Evolutionary conservation across 1,139 yeast species (phyloP).

Genomic region (Suhomyces ambrosiae): DNA sequence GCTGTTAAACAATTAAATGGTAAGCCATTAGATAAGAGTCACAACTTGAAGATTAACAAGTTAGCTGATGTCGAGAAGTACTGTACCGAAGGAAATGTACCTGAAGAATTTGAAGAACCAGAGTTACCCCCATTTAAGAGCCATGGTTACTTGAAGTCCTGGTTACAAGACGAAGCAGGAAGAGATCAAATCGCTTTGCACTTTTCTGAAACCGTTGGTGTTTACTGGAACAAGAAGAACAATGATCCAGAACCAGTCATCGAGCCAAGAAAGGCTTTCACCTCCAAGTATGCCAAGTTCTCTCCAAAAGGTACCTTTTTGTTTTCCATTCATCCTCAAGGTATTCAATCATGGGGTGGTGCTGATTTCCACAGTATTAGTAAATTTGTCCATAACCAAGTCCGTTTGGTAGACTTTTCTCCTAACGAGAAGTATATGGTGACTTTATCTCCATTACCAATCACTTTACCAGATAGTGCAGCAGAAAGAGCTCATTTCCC

Average conservation of each 20-base stretch:
- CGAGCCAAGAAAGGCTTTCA: conserved; percentile 82
- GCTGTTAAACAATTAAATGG: conserved; percentile 84
- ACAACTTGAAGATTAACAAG: conserved; percentile 82
- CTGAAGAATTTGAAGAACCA: conserved; percentile 71
- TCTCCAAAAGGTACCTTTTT: conserved; percentile 93
- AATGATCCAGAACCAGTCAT: conserved; percentile 76
- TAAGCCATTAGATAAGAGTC: conserved; percentile 91
- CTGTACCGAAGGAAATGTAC: conserved; percentile 67
- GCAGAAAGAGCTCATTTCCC: conserved; percentile 70
- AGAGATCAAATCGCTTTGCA: conserved; percentile 91
- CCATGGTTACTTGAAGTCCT: conserved; percentile 80
- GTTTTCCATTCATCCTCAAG: conserved; percentile 89
- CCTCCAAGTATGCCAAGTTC: conserved; percentile 84
- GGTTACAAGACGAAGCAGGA: conserved; percentile 88
- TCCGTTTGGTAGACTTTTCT: conserved; percentile 86
- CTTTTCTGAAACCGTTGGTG: conserved; percentile 77
- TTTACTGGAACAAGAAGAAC: conserved; percentile 83
- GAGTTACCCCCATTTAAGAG: conserved; percentile 67
- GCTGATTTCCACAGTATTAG: conserved; percentile 70
- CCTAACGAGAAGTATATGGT: conserved; percentile 91
- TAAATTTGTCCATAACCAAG: conserved; percentile 87
- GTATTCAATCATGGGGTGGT: conserved; percentile 97
- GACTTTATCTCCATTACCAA: conserved; percentile 87
- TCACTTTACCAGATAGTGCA: conserved; percentile 68
- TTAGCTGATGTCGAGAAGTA: conserved; percentile 83